These are phyloP conservation scores for Adansonia madagascariensis DNA, from an alignment of 441 rosid species.

Conservation along the genomic window DNA sequence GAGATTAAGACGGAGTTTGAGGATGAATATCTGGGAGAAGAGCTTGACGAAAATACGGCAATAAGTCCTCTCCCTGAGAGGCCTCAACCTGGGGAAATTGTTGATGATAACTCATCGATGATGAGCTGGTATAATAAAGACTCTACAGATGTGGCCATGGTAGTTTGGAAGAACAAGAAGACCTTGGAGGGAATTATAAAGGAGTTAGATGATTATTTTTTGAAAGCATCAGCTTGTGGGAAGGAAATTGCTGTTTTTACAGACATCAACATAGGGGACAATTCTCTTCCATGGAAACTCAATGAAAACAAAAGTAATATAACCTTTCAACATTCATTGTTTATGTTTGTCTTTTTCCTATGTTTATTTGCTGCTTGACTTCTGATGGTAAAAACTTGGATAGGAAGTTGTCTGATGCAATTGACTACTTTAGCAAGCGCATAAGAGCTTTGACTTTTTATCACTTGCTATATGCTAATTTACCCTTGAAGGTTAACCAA, in stretches of 20 bases:
- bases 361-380: neutral
- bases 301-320: conserved; percentile 68
- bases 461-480: neutral
- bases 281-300: conserved; percentile 49
- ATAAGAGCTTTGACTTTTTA: neutral
- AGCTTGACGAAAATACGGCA: conserved; percentile 34
- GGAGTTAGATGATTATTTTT: conserved; percentile 87
- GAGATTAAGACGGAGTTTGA: conserved; percentile 76
- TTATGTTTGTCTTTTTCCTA: neutral
- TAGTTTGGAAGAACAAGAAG: conserved; percentile 52
- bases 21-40: conserved; percentile 57
- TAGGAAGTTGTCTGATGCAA: conserved; percentile 8
- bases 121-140: conserved; percentile 62
- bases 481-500: neutral
- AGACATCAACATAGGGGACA: conserved; percentile 58
- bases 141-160: conserved; percentile 43
- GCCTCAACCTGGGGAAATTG: conserved; percentile 45
- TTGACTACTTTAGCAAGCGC: neutral
- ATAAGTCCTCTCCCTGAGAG: conserved; percentile 41
- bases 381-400: neutral
- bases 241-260: conserved; percentile 79
- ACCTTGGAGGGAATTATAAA: conserved; percentile 70
- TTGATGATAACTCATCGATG: conserved; percentile 61
- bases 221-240: conserved; percentile 76
- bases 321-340: conserved; percentile 20